These are phyloP conservation scores for Kodamaea plutei DNA, from an alignment of 1,139 yeast genomes.

Conservation along the genomic window DNA sequence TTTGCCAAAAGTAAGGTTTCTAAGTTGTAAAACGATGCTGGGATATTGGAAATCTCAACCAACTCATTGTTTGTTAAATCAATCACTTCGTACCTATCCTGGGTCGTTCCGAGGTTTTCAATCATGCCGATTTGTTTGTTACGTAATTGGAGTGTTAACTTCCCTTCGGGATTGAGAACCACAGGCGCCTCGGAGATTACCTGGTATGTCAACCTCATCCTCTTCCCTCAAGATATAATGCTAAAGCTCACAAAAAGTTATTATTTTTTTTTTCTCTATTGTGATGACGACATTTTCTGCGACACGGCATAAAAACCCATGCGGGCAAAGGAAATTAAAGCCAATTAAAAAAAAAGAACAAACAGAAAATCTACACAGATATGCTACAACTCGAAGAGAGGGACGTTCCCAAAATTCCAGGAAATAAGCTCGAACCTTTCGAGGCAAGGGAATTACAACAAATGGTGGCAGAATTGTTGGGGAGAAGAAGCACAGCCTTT, in stretches of 20 bases:
- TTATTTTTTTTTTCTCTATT: no score
- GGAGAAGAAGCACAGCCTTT: conserved; percentile 49
- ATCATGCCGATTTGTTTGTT: conserved; percentile 29
- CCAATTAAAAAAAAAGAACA: not conserved
- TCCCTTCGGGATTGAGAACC: conserved; percentile 34
- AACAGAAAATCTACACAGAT: no score
- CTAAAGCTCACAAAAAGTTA: no score
- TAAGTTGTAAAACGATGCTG: conserved; percentile 37
- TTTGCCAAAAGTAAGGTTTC: conserved; percentile 52
- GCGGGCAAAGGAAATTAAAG: conserved; percentile 2
- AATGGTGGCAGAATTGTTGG: conserved; percentile 67
- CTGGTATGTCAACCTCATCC: conserved; percentile 41
- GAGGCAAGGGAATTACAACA: conserved; percentile 65
- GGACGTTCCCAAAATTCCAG: conserved; percentile 81
- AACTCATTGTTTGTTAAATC: conserved; percentile 70
- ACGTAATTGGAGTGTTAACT: conserved; percentile 35
- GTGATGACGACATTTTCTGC: no score
- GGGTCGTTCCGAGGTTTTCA: conserved; percentile 33
- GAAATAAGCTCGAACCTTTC: conserved; percentile 66
- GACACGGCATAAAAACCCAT: conserved; percentile 1
- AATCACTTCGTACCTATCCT: conserved; percentile 44
- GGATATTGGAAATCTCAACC: conserved; percentile 49
- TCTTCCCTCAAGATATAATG: no score
- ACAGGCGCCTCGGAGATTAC: conserved; percentile 29
- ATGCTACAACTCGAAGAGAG: conserved; percentile 49